Percentiles rank a stretch among this genome's conserved stretches.
Evolutionary conservation across 306 rosid genomes (phyloP).

Genomic region (Glycine latifolia): DNA sequence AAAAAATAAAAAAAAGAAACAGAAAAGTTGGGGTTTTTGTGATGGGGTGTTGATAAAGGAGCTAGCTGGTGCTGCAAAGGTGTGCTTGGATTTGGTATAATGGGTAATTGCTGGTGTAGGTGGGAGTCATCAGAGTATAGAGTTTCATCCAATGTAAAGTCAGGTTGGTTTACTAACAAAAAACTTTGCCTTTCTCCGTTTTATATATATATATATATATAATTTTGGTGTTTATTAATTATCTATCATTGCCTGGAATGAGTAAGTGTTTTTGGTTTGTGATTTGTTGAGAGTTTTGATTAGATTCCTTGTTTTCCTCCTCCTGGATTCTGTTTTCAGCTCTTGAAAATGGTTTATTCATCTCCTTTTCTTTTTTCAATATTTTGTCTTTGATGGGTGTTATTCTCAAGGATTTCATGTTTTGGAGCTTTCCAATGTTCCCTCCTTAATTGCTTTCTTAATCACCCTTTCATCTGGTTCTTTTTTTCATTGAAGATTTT

Average conservation of each 20-base stretch:
- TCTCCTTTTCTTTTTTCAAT: background rate
- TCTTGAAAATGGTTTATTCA: slow-evolving; percentile 11
- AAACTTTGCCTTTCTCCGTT: slow-evolving; percentile 24
- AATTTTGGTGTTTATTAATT: too few species aligned
- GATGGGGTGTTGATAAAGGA: slow-evolving; percentile 58
- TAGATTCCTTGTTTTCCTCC: slow-evolving; percentile 26
- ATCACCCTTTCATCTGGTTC: slow-evolving; percentile 1
- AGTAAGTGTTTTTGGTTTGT: background rate
- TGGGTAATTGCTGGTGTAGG: slow-evolving; percentile 91
- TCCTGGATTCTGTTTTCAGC: slow-evolving; percentile 28
- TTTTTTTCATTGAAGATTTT: slow-evolving; percentile 7
- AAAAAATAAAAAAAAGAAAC: background rate
- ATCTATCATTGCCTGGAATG: too few species aligned
- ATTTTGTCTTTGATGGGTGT: slow-evolving; percentile 17
- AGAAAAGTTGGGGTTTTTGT: slow-evolving; percentile 34
- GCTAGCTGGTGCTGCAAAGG: slow-evolving; percentile 29
- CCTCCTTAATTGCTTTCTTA: slow-evolving; percentile 6
- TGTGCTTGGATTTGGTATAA: slow-evolving; percentile 51
- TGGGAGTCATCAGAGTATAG: slow-evolving; percentile 72
- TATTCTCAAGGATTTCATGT: background rate
- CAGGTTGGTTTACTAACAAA: slow-evolving; percentile 63
- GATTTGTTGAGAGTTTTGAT: slow-evolving; percentile 14
- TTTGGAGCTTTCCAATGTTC: background rate
- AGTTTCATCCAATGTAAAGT: slow-evolving; percentile 89
- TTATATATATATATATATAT: too few species aligned